A percentile compares a stretch with the other conserved stretches of the same genome.
These are phyloP conservation scores for Diaporthe ampelina DNA, from an alignment of 2,329 filamentous ascomycete species.

Conservation along the genomic window DNA sequence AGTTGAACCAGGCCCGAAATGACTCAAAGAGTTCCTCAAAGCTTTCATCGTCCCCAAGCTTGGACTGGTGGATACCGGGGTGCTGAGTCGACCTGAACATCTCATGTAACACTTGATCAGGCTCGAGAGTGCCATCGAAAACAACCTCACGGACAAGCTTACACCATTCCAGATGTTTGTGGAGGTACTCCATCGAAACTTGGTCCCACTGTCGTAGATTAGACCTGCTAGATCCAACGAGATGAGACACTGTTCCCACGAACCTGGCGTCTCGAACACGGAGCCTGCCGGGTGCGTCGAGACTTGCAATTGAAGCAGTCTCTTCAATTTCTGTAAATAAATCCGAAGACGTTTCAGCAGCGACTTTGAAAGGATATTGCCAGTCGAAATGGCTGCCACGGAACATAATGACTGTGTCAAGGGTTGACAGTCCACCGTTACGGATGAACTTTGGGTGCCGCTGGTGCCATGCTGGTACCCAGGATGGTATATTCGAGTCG, in stretches of 20 bases:
- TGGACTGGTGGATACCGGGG: no score
- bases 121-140: no score
- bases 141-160: background rate
- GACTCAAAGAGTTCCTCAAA: background rate
- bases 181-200: background rate
- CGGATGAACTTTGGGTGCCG: background rate
- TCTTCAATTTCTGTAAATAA: background rate
- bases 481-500: background rate
- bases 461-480: constrained; percentile 23
- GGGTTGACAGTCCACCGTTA: background rate
- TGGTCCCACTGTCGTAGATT: background rate
- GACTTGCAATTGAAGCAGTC: background rate
- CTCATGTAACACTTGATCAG: background rate
- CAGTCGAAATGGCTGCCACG: background rate
- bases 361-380: background rate
- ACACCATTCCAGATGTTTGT: background rate
- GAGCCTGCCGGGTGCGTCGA: background rate
- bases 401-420: background rate
- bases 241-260: background rate
- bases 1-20: background rate
- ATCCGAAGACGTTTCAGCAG: background rate
- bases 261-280: background rate
- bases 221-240: background rate
- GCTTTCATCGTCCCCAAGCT: fast-evolving
- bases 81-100: background rate